Evolutionary conservation across 768 basidiomycete species (phyloP).

Genomic region (Boletus insuetus): DNA sequence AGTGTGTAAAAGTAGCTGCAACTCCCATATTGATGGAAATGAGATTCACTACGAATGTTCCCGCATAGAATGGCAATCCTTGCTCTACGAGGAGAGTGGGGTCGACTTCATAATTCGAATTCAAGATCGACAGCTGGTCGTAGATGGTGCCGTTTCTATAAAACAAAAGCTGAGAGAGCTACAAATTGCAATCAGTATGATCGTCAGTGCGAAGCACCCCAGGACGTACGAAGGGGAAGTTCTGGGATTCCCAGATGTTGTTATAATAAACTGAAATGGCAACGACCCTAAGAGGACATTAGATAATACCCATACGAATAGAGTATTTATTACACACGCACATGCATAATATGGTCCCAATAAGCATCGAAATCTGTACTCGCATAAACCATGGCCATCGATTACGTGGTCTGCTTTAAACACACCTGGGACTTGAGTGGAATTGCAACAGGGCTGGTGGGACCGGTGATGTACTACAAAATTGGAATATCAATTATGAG

Average conservation of each 20-base stretch:
- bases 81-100: slow-evolving; percentile 42
- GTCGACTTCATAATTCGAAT: slow-evolving; percentile 51
- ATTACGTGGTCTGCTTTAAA: background rate
- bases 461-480: slow-evolving; percentile 23
- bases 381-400: background rate
- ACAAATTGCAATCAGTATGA: slow-evolving; percentile 7
- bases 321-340: slow-evolving; percentile 21
- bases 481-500: background rate
- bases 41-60: slow-evolving; percentile 22
- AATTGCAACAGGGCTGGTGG: slow-evolving; percentile 47
- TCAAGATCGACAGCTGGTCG: slow-evolving; percentile 51
- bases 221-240: slow-evolving; percentile 51
- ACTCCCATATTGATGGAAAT: slow-evolving; percentile 24
- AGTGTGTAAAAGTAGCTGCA: slow-evolving; percentile 49
- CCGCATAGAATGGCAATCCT: slow-evolving; percentile 32
- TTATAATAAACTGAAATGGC: slow-evolving; percentile 38
- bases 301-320: background rate
- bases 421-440: slow-evolving; percentile 50
- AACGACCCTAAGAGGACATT: slow-evolving; percentile 24
- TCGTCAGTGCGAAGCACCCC: background rate
- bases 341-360: slow-evolving; percentile 53
- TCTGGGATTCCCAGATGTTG: slow-evolving; percentile 57
- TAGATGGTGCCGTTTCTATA: slow-evolving; percentile 51
- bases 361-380: slow-evolving; percentile 40
- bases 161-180: slow-evolving; percentile 48